These are phyloP conservation scores for Eutrema salsugineum DNA, from an alignment of 441 rosid species.

Conservation along the genomic window DNA sequence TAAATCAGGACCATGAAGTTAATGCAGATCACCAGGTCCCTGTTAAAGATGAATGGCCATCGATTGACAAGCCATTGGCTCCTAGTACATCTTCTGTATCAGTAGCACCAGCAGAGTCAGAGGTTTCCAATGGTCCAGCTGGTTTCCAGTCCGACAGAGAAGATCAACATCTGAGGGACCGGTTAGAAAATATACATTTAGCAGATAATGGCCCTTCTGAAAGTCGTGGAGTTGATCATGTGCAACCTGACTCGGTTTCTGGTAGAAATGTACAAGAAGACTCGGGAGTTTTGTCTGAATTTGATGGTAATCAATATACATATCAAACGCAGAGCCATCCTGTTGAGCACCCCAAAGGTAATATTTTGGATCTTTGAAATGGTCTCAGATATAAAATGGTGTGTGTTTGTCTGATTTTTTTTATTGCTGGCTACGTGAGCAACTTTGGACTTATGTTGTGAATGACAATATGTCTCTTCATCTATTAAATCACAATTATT, in stretches of 20 bases:
- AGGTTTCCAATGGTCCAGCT: conserved; percentile 49
- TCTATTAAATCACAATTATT: neutral
- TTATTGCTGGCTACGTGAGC: neutral
- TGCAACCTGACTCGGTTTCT: conserved; percentile 49
- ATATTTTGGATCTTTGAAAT: conserved; percentile 3
- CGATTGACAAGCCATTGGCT: conserved; percentile 64
- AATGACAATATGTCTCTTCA: neutral
- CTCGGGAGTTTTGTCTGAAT: conserved; percentile 57
- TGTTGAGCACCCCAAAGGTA: conserved; percentile 70
- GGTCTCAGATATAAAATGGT: neutral
- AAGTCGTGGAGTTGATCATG: conserved; percentile 36
- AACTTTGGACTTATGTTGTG: neutral
- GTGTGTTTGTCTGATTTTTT: neutral
- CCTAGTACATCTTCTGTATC: conserved; percentile 42
- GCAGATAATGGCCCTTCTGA: conserved; percentile 51
- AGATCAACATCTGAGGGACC: conserved; percentile 47
- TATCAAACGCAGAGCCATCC: conserved; percentile 59
- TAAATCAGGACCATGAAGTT: conserved; percentile 36
- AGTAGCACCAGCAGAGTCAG: conserved; percentile 56
- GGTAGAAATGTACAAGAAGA: conserved; percentile 59
- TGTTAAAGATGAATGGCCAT: conserved; percentile 86
- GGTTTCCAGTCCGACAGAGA: conserved; percentile 49
- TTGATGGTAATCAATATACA: conserved; percentile 50
- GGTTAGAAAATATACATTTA: conserved; percentile 50
- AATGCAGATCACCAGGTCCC: conserved; percentile 44